Conservation (phyloP, 257 asterid genomes). For the Scutellaria baicalensis region DNA sequence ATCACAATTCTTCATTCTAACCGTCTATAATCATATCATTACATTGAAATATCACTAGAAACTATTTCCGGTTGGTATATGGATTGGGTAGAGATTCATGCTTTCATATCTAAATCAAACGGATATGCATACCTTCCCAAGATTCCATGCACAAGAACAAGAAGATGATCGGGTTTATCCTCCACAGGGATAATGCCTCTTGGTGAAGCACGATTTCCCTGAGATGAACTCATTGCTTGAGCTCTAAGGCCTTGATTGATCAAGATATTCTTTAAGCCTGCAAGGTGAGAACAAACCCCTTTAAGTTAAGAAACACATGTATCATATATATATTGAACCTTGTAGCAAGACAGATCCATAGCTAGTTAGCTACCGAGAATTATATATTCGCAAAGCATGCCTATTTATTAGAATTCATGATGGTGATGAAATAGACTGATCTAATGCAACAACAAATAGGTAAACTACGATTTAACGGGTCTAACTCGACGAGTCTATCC, state of each 20-base stretch:
- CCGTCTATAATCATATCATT: neutral
- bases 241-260: conserved; percentile 42
- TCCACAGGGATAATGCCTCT: conserved; percentile 26
- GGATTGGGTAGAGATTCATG: neutral
- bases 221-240: conserved; percentile 59
- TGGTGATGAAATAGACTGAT: neutral
- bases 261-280: conserved; percentile 56
- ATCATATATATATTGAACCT: neutral
- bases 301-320: neutral
- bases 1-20: neutral
- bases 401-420: neutral
- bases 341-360: neutral
- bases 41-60: neutral
- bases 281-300: conserved; percentile 8
- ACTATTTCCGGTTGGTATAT: neutral
- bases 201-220: conserved; percentile 42
- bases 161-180: conserved; percentile 84
- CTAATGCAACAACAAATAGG: neutral
- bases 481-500: neutral
- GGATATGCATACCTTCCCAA: conserved; percentile 55
- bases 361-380: too few species aligned
- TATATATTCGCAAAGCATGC: too few species aligned
- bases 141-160: conserved; percentile 96
- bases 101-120: neutral
- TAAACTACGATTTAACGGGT: neutral